Conservation (phyloP, 257 asterid genomes). For the Fraxinus quadrangulata region DNA sequence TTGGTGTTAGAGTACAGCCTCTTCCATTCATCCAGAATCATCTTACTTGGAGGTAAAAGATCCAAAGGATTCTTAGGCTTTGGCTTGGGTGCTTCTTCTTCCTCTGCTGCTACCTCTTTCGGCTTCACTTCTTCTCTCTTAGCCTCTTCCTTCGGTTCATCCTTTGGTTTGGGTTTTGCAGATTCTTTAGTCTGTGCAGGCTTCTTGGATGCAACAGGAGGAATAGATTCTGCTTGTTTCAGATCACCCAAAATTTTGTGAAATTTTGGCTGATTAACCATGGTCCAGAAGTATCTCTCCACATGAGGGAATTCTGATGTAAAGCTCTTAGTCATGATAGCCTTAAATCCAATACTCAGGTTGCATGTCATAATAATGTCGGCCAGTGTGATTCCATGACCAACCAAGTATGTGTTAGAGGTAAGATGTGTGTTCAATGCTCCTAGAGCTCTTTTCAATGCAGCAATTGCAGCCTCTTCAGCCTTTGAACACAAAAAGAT, state of each 20-base stretch:
- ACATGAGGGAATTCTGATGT: slow-evolving; percentile 91
- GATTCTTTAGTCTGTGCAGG: slow-evolving; percentile 67
- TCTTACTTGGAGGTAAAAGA: slow-evolving; percentile 87
- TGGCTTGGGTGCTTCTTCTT: slow-evolving; percentile 87
- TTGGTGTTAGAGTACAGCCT: slow-evolving; percentile 97
- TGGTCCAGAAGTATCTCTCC: slow-evolving; percentile 90
- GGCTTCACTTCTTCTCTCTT: slow-evolving; percentile 64
- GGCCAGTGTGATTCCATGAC: slow-evolving; percentile 80
- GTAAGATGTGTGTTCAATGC: slow-evolving; percentile 82
- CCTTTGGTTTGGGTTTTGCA: slow-evolving; percentile 67
- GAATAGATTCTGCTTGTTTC: slow-evolving; percentile 60
- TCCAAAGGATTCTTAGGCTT: slow-evolving; percentile 93
- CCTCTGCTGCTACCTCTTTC: slow-evolving; percentile 41
- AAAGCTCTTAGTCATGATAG: slow-evolving; percentile 66
- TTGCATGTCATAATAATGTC: slow-evolving; percentile 73
- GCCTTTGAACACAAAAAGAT: slow-evolving; percentile 38
- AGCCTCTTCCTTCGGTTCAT: slow-evolving; percentile 59
- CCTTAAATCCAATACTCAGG: slow-evolving; percentile 47
- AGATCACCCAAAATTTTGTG: slow-evolving; percentile 69
- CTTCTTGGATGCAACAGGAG: slow-evolving; percentile 73
- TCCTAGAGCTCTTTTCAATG: slow-evolving; percentile 66
- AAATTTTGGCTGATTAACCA: slow-evolving; percentile 84
- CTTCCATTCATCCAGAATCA: slow-evolving; percentile 96
- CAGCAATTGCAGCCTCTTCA: slow-evolving; percentile 70
- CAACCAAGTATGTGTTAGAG: slow-evolving; percentile 80